Evolutionary conservation across 495 filamentous ascomycete genomes (phyloP).

Genomic region (Annulohypoxylon stygium): DNA sequence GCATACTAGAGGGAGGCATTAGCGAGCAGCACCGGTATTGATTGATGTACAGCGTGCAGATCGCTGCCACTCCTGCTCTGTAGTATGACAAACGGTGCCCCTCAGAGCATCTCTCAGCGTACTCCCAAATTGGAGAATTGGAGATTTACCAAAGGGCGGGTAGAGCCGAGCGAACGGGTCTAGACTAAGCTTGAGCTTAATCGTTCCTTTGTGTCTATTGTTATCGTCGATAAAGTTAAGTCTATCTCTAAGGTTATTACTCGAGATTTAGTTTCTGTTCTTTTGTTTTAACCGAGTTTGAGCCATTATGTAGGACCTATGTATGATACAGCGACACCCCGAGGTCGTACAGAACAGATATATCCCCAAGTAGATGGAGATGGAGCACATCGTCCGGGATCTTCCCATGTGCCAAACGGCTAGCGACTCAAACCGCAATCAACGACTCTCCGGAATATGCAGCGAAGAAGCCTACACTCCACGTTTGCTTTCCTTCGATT

Average conservation of each 20-base stretch:
- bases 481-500: constrained; percentile 25
- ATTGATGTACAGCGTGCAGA: neutral
- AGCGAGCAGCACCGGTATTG: too few species aligned
- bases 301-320: neutral
- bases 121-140: neutral
- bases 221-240: neutral
- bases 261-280: neutral
- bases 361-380: neutral
- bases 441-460: constrained; percentile 14
- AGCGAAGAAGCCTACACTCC: constrained; percentile 35
- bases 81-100: neutral
- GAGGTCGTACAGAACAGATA: neutral
- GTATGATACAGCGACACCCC: constrained; percentile 9
- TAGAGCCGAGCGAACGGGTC: neutral
- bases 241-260: constrained; percentile 3
- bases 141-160: neutral
- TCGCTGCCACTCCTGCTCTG: neutral
- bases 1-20: too few species aligned
- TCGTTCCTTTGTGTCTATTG: constrained; percentile 1
- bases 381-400: constrained; percentile 9
- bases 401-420: constrained; percentile 26
- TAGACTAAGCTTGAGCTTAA: neutral
- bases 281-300: neutral
- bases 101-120: neutral
- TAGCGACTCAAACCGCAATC: constrained; percentile 22